Percentiles rank a stretch among this genome's conserved stretches.
phyloP scores from a whole-genome alignment of 208 protist species.

The Leishmania braziliensis region DNA sequence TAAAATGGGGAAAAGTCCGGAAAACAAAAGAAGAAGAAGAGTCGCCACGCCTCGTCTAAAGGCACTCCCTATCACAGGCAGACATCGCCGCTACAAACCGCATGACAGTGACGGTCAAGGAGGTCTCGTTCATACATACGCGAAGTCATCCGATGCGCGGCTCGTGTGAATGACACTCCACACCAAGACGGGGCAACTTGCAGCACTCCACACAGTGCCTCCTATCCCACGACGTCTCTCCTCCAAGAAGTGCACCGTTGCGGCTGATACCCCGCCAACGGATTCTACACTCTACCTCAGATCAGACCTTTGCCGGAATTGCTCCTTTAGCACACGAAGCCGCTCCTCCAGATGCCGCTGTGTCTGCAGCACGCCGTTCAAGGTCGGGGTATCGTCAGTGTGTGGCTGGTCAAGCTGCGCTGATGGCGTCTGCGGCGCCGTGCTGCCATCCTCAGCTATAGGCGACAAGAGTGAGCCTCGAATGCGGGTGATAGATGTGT shows the following conservation, averaged over 20 bases:
- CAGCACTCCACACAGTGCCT: neutral
- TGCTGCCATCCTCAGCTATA: constrained; percentile 1
- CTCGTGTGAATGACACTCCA: neutral
- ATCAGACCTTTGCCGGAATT: constrained; percentile 8
- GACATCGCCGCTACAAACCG: too few species aligned
- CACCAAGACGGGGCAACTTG: neutral
- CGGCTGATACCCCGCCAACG: too few species aligned
- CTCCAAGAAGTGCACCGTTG: too few species aligned
- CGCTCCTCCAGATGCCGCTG: constrained; percentile 22
- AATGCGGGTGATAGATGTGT: constrained; percentile 5
- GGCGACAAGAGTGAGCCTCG: constrained; percentile 16
- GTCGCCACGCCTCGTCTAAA: too few species aligned
- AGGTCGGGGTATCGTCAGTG: neutral
- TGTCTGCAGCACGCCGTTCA: constrained; percentile 22
- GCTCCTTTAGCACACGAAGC: constrained; percentile 21
- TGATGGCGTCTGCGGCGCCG: neutral
- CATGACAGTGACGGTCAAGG: too few species aligned
- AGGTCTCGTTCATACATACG: neutral
- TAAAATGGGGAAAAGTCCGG: too few species aligned
- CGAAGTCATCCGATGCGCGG: too few species aligned
- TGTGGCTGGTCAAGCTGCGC: neutral
- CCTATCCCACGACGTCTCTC: neutral
- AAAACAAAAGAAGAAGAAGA: too few species aligned
- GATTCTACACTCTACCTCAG: neutral
- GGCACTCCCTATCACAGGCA: too few species aligned